Percentiles rank a stretch among this genome's conserved stretches.
Conservation (phyloP, 2,329 filamentous ascomycete species). For the Penicillium vulpinum region DNA sequence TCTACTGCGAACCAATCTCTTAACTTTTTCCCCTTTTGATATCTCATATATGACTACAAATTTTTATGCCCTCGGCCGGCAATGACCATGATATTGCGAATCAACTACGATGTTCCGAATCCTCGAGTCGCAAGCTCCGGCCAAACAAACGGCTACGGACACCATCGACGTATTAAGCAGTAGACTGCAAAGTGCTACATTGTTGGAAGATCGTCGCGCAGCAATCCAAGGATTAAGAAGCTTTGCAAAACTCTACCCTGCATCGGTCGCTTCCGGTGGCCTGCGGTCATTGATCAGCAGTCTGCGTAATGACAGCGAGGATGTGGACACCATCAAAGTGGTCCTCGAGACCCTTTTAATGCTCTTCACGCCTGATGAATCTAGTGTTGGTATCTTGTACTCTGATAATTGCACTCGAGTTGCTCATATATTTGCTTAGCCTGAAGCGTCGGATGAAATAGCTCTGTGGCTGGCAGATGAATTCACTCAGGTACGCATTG, state of each 20-base stretch:
- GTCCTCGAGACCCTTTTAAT: slow-evolving; percentile 93
- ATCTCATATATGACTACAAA: slow-evolving; percentile 32
- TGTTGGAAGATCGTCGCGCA: slow-evolving; percentile 90
- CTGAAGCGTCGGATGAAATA: slow-evolving; percentile 95
- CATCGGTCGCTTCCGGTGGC: slow-evolving; percentile 92
- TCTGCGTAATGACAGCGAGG: slow-evolving; percentile 82
- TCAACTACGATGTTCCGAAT: slow-evolving; percentile 54
- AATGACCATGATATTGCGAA: slow-evolving; percentile 45
- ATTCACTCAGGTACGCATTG: slow-evolving; percentile 74
- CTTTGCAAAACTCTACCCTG: slow-evolving; percentile 95
- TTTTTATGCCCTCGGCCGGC: slow-evolving; percentile 29
- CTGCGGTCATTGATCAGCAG: slow-evolving; percentile 83
- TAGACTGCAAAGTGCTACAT: slow-evolving; percentile 81
- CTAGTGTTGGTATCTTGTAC: slow-evolving; percentile 51
- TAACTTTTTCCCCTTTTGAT: slow-evolving; percentile 6
- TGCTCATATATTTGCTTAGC: slow-evolving; percentile 50
- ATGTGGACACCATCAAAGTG: slow-evolving; percentile 94
- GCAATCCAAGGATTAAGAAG: slow-evolving; percentile 90
- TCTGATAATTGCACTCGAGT: background rate
- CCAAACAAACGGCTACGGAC: slow-evolving; percentile 92
- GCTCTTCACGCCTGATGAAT: slow-evolving; percentile 73
- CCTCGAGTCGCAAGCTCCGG: slow-evolving; percentile 72
- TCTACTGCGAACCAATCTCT: slow-evolving; percentile 8
- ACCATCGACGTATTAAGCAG: slow-evolving; percentile 89
- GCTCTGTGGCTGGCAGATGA: slow-evolving; percentile 95